Percentiles rank a stretch among this genome's conserved stretches.
Evolutionary conservation across 208 protist genomes (phyloP).

Genomic region (Trypanosoma boissoni): DNA sequence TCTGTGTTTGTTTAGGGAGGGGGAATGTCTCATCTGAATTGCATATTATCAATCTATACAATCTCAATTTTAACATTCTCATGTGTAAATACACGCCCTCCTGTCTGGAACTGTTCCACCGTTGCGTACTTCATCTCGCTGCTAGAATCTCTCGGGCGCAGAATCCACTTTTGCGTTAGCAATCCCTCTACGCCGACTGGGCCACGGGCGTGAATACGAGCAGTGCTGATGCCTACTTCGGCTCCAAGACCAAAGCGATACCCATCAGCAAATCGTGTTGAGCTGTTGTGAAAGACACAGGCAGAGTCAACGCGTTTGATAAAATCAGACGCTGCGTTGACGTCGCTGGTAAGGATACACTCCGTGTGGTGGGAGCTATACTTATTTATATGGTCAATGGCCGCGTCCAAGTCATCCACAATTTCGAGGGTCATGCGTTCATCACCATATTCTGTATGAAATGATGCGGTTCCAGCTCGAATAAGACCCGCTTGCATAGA

Average conservation of each 20-base stretch:
- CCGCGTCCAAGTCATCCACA: slow-evolving; percentile 43
- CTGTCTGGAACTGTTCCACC: slow-evolving; percentile 45
- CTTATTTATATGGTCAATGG: slow-evolving; percentile 85
- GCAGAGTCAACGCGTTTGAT: slow-evolving; percentile 74
- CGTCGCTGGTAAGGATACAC: slow-evolving; percentile 73
- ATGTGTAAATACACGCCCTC: slow-evolving; percentile 48
- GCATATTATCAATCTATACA: not conserved
- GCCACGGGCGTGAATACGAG: slow-evolving; percentile 89
- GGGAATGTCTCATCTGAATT: too few relatives aligned
- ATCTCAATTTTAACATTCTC: slow-evolving; percentile 13
- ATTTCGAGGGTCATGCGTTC: slow-evolving; percentile 34
- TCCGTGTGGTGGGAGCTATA: slow-evolving; percentile 91
- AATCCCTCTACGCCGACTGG: slow-evolving; percentile 93
- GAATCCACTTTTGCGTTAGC: slow-evolving; percentile 68
- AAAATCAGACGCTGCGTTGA: slow-evolving; percentile 44
- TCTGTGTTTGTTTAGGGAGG: too few relatives aligned
- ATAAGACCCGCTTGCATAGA: slow-evolving; percentile 26
- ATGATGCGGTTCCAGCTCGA: slow-evolving; percentile 19
- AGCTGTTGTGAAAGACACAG: slow-evolving; percentile 92
- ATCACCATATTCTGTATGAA: slow-evolving; percentile 69
- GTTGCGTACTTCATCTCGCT: slow-evolving; percentile 29
- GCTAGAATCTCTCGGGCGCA: slow-evolving; percentile 26
- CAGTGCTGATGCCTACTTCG: slow-evolving; percentile 93
- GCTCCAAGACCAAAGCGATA: slow-evolving; percentile 90
- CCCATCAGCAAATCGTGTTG: slow-evolving; percentile 91